These are phyloP conservation scores for Protostelium mycophagum DNA, from an alignment of 78 protist genomes.

Conservation along the genomic window DNA sequence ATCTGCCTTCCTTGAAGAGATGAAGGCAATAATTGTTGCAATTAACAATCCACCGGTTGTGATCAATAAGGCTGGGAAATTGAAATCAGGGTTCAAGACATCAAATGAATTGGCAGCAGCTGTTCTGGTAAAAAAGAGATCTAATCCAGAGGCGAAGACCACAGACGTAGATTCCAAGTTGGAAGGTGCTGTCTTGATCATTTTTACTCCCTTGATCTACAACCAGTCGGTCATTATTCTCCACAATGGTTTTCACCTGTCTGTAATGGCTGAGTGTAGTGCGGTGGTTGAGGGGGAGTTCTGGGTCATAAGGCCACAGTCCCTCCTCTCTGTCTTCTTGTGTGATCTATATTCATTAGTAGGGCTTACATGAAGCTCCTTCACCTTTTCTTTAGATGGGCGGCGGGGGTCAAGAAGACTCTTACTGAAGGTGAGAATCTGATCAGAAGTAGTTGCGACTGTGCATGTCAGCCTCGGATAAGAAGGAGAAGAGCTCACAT, in stretches of 20 bases:
- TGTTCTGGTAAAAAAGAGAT: slow-evolving; percentile 13
- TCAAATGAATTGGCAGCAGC: slow-evolving; percentile 12
- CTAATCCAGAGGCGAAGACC: slow-evolving; percentile 7
- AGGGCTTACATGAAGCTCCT: neutral
- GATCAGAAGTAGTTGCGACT: neutral
- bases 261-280: neutral
- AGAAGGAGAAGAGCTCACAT: neutral
- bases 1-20: neutral
- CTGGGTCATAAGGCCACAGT: neutral
- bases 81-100: slow-evolving; percentile 1
- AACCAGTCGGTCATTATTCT: neutral
- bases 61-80: neutral
- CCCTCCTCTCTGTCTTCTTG: slow-evolving; percentile 13
- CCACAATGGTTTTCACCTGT: neutral
- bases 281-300: neutral
- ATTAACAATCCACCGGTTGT: neutral
- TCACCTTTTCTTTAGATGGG: neutral
- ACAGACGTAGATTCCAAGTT: slow-evolving; percentile 7
- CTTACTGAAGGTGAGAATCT: neutral
- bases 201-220: neutral
- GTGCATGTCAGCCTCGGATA: neutral
- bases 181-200: neutral
- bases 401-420: slow-evolving; percentile 6
- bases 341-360: neutral
- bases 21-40: neutral